Percentiles rank a stretch among this genome's conserved stretches.
phyloP scores from a whole-genome alignment of 2,329 filamentous ascomycete genomes.

The Paracoccidioides brasiliensis region DNA sequence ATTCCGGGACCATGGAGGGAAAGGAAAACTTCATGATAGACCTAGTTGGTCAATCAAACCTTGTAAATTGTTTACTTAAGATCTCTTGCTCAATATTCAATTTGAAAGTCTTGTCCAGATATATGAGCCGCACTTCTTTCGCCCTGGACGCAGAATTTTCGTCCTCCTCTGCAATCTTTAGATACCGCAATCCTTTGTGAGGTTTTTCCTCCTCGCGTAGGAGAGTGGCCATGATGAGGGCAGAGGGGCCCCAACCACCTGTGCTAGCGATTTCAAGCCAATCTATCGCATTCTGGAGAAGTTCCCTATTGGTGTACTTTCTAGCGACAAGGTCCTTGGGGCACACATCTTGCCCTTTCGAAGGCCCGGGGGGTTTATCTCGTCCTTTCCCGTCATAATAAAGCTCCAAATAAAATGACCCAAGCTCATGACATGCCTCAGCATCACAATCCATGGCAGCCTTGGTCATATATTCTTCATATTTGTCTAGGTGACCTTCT shows the following conservation, averaged over 20 bases:
- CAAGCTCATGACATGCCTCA: slow-evolving; percentile 22
- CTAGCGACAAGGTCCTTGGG: background rate
- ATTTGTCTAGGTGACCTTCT: slow-evolving; percentile 13
- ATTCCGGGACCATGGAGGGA: background rate
- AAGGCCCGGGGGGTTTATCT: background rate
- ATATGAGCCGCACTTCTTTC: slow-evolving; percentile 48
- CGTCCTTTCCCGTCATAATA: slow-evolving; percentile 11
- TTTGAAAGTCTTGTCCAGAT: slow-evolving; percentile 31
- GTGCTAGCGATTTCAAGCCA: slow-evolving; percentile 23
- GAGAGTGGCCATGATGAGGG: slow-evolving; percentile 19
- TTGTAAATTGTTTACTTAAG: background rate
- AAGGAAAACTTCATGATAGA: background rate
- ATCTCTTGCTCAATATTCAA: background rate
- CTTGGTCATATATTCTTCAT: slow-evolving; percentile 25
- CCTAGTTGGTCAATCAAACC: background rate
- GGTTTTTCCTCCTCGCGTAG: slow-evolving; percentile 16
- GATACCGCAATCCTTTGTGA: slow-evolving; percentile 9
- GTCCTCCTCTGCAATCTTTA: slow-evolving; percentile 10
- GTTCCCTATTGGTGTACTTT: slow-evolving; percentile 5
- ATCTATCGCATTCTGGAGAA: slow-evolving; percentile 17
- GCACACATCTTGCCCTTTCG: background rate
- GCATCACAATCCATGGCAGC: slow-evolving; percentile 20
- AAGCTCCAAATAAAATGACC: slow-evolving; percentile 22
- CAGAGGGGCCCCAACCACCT: slow-evolving; percentile 13
- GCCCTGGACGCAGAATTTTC: slow-evolving; percentile 36